Percentiles rank a stretch among this genome's conserved stretches.
phyloP scores from a whole-genome alignment of 768 basidiomycete species.

The Baorangia bicolor region DNA sequence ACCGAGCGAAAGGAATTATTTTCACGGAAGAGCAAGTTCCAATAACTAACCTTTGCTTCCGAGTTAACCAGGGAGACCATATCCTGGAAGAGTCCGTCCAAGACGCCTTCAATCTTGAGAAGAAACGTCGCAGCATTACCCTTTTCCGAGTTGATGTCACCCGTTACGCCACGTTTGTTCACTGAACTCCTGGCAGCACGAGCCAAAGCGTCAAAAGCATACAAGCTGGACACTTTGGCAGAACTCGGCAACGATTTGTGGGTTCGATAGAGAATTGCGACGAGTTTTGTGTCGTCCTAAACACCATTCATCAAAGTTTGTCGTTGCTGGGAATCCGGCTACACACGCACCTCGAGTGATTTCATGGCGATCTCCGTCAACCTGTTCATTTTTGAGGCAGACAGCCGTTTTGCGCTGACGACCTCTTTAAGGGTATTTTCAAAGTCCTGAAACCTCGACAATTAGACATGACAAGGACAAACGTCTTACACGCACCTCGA shows the following conservation, averaged over 20 bases:
- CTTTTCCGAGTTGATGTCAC: slow-evolving; percentile 51
- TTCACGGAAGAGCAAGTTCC: slow-evolving; percentile 8
- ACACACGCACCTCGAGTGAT: slow-evolving; percentile 64
- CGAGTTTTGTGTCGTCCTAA: slow-evolving; percentile 83
- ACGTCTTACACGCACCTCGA: slow-evolving; percentile 35
- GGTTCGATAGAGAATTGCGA: slow-evolving; percentile 84
- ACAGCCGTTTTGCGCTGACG: slow-evolving; percentile 79
- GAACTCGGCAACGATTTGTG: slow-evolving; percentile 73
- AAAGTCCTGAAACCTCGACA: slow-evolving; percentile 57
- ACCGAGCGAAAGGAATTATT: background rate
- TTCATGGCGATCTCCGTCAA: slow-evolving; percentile 77
- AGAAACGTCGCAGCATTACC: slow-evolving; percentile 84
- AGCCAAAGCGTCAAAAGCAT: slow-evolving; percentile 90
- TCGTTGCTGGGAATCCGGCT: background rate
- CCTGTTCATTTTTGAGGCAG: slow-evolving; percentile 78
- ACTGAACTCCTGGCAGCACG: slow-evolving; percentile 73
- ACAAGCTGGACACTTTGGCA: slow-evolving; percentile 84
- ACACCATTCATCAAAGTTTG: background rate
- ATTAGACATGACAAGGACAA: slow-evolving; percentile 3
- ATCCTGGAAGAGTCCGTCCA: slow-evolving; percentile 88
- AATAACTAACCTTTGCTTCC: slow-evolving; percentile 83
- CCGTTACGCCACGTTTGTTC: slow-evolving; percentile 61
- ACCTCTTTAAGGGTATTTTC: slow-evolving; percentile 79
- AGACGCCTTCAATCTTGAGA: slow-evolving; percentile 83
- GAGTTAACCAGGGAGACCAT: slow-evolving; percentile 62